Percentiles rank a stretch among this genome's conserved stretches.
These are phyloP conservation scores for Aspergillus eucalypticola DNA, from an alignment of 2,329 filamentous ascomycete genomes.

Conservation along the genomic window DNA sequence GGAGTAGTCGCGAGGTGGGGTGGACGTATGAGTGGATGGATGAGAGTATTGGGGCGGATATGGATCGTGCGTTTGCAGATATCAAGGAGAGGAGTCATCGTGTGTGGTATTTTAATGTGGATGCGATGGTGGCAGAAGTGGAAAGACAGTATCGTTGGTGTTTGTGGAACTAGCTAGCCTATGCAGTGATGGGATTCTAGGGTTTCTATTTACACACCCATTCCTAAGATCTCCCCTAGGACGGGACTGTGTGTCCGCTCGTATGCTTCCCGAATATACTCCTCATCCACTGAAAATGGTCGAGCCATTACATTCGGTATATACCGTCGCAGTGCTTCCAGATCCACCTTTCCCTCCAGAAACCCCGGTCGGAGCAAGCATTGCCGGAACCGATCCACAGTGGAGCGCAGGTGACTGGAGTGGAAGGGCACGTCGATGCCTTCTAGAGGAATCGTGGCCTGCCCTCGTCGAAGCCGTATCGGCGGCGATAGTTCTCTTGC, in stretches of 20 bases:
- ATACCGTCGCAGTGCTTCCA: slow-evolving; percentile 92
- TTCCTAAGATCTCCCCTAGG: slow-evolving; percentile 16
- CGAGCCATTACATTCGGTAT: slow-evolving; percentile 95
- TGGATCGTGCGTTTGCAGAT: slow-evolving; percentile 40
- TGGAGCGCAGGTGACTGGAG: slow-evolving; percentile 90
- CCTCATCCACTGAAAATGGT: slow-evolving; percentile 89
- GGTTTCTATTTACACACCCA: neutral
- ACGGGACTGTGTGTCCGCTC: slow-evolving; percentile 65
- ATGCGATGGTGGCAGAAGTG: slow-evolving; percentile 30
- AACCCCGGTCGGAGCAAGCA: slow-evolving; percentile 60
- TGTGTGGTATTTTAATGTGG: slow-evolving; percentile 44
- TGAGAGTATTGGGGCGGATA: slow-evolving; percentile 31
- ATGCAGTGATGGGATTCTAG: neutral
- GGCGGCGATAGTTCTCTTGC: slow-evolving; percentile 71
- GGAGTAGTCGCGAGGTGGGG: slow-evolving; percentile 36
- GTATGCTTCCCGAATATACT: slow-evolving; percentile 98
- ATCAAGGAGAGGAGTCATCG: slow-evolving; percentile 38
- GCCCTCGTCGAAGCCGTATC: slow-evolving; percentile 85
- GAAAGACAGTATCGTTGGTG: slow-evolving; percentile 2
- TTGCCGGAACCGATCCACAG: slow-evolving; percentile 94
- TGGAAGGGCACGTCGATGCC: slow-evolving; percentile 93
- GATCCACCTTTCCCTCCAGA: slow-evolving; percentile 69
- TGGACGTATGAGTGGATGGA: slow-evolving; percentile 24
- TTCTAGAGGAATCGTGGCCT: slow-evolving; percentile 89
- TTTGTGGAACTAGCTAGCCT: neutral